Percentiles rank a stretch among this genome's conserved stretches.
These are phyloP conservation scores for Phytophthora ohioensis DNA, from an alignment of 352 stramenopile species.

Conservation along the genomic window DNA sequence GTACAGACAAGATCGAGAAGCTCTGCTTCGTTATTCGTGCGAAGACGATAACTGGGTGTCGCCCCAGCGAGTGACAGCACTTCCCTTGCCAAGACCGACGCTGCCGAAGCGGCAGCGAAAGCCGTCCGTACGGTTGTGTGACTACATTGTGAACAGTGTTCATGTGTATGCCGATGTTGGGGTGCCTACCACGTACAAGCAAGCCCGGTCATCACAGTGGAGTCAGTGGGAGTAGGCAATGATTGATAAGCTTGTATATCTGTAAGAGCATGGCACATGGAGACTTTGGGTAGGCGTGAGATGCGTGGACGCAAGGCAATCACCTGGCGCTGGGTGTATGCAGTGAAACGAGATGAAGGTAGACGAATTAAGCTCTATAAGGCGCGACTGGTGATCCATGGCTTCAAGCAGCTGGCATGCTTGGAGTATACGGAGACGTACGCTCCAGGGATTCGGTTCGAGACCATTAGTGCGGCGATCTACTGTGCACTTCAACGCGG, in stretches of 20 bases:
- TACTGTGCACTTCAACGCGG: conserved; percentile 4
- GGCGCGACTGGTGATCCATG: background rate
- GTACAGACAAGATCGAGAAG: background rate
- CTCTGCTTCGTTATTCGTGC: background rate
- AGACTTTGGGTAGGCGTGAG: too few species aligned
- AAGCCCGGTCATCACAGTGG: background rate
- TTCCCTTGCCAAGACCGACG: background rate
- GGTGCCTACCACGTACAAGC: too few species aligned
- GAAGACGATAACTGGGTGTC: background rate
- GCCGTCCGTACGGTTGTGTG: background rate
- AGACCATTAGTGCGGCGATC: background rate
- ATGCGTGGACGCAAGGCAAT: too few species aligned
- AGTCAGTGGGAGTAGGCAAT: too few species aligned
- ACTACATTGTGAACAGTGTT: background rate
- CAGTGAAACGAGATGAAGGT: conserved; percentile 16
- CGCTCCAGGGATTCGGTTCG: background rate
- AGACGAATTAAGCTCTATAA: conserved; percentile 10
- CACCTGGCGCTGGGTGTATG: background rate
- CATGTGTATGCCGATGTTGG: background rate
- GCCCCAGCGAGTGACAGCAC: background rate
- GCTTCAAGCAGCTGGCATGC: background rate
- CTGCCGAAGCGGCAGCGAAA: background rate
- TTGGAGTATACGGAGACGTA: background rate
- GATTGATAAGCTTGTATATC: too few species aligned
- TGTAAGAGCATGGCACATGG: too few species aligned